Evolutionary conservation across 352 stramenopile species (phyloP), one percentile per base, ranked within the genome.

Genomic region (Pythium dissotocum): DNA sequence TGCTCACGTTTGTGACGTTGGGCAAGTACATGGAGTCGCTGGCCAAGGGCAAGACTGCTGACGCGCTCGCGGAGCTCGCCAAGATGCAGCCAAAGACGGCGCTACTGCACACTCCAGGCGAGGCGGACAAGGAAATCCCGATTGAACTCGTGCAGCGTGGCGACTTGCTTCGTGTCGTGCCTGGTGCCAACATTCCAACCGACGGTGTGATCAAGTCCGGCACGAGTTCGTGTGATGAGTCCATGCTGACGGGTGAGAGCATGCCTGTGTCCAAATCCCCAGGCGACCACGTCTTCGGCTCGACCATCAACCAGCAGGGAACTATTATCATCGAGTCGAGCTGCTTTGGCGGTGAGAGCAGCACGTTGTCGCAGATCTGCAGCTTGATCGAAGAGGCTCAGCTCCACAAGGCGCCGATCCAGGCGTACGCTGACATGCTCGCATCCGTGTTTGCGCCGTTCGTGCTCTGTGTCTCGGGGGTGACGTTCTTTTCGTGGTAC

Each of bases 11-110:
- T 56, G 83, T 97, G 54, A 92, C 85, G 14, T 69, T 96, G 2
- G 89, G 89, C 55, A 96, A 96, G 73, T 95, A 93, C 77, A 88
- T 97, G 79, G 89, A 97, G 68, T 91, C 89, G 36, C 73, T 93
- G 56, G 89, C 89, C 13, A 97, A 97, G 65, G 87, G 85, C 5
- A 91, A 94, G 58, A 96, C 89, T 0, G 82, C 89, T 0, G 81
- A 92, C 33, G 86, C 87, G 2, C 56, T 97, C 12, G 83, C 83
- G 0, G 78, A 93, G 30, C 61, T 97, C 24, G 75, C 81, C 2
- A 91, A 89, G 57, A 53, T 97, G 6, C 87, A 97, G 61, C 78
- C 87, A 0, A 95, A 95, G 62, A 91, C 79, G 5, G 88, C 88
- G 0, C 55, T 94, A 10, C 64, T 97, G 8, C 77, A 93, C 28